Percentiles rank a stretch among this genome's conserved stretches.
Evolutionary conservation across 2,329 filamentous ascomycete genomes (phyloP).

Genomic region (Cladosporium sp.): DNA sequence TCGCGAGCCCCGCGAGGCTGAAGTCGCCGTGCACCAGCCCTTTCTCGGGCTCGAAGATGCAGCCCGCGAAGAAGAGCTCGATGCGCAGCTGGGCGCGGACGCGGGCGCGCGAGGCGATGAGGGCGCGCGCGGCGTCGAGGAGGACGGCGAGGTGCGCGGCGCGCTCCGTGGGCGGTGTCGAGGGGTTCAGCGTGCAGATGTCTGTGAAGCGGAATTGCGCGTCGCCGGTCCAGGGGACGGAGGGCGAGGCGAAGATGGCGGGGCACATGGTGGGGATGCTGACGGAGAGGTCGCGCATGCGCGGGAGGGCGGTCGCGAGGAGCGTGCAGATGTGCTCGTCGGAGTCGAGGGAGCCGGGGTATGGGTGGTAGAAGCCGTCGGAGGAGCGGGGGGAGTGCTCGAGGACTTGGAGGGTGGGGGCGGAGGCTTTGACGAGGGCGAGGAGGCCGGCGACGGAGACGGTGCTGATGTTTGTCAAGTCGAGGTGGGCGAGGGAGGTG

Average conservation of each 20-base stretch:
- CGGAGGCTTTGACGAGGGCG: constrained; percentile 46
- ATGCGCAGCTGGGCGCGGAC: constrained; percentile 37
- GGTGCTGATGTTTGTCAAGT: constrained; percentile 48
- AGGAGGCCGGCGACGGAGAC: constrained; percentile 49
- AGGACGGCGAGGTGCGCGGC: constrained; percentile 34
- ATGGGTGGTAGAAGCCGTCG: constrained; percentile 47
- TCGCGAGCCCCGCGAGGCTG: constrained; percentile 36
- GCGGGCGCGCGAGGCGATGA: constrained; percentile 35
- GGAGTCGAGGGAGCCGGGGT: constrained; percentile 38
- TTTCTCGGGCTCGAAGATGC: constrained; percentile 45
- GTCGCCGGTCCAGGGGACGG: constrained; percentile 42
- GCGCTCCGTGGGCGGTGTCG: constrained; percentile 28
- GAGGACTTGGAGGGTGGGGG: constrained; percentile 43
- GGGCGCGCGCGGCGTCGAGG: constrained; percentile 36
- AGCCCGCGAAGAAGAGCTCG: constrained; percentile 47
- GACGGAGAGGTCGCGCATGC: constrained; percentile 44
- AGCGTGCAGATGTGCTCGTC: constrained; percentile 45
- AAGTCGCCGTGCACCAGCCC: constrained; percentile 45
- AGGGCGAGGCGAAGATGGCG: constrained; percentile 39
- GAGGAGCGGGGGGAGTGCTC: constrained; percentile 49
- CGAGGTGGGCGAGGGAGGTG: constrained; percentile 46
- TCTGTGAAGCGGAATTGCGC: constrained; percentile 45
- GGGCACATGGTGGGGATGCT: constrained; percentile 44
- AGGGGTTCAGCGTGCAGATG: constrained; percentile 37
- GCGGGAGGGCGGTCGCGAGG: constrained; percentile 38